These are phyloP conservation scores for Solanum sitiens DNA, from an alignment of 257 asterid species.

Conservation along the genomic window DNA sequence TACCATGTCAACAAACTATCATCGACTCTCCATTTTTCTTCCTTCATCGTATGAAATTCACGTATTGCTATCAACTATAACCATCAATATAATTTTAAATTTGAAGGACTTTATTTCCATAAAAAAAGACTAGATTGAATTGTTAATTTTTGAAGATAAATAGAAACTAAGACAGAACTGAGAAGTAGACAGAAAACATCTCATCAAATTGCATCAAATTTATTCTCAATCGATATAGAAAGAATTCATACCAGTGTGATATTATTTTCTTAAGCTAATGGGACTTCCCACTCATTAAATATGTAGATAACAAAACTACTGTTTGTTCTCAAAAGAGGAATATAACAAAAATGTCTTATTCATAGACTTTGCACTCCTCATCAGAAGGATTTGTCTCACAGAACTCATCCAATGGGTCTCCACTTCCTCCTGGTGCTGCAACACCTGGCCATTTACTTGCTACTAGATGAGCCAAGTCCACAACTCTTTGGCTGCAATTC, in stretches of 20 bases:
- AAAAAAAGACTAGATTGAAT: not conserved
- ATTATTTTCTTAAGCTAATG: not conserved
- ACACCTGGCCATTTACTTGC: conserved; percentile 77
- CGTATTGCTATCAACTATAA: not conserved
- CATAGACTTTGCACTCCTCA: conserved; percentile 85
- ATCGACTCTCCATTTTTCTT: not conserved
- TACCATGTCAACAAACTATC: not conserved
- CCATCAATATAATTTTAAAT: too few relatives aligned
- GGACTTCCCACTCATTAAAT: not conserved
- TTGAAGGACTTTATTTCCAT: not conserved
- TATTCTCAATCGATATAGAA: not conserved
- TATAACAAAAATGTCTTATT: conserved; percentile 3
- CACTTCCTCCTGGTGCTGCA: conserved; percentile 44
- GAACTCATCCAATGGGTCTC: conserved; percentile 80
- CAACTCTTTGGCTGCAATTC: conserved; percentile 77
- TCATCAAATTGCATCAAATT: not conserved
- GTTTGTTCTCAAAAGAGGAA: not conserved
- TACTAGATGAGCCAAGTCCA: conserved; percentile 87
- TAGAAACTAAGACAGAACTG: not conserved
- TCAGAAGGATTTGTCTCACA: conserved; percentile 69
- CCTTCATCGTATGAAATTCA: not conserved
- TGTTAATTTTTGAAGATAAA: not conserved
- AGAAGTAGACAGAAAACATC: not conserved
- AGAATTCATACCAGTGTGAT: not conserved
- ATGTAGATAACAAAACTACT: not conserved